Evolutionary conservation across 108 stramenopile species (phyloP).

Genomic region (Discostella pseudostelligera): DNA sequence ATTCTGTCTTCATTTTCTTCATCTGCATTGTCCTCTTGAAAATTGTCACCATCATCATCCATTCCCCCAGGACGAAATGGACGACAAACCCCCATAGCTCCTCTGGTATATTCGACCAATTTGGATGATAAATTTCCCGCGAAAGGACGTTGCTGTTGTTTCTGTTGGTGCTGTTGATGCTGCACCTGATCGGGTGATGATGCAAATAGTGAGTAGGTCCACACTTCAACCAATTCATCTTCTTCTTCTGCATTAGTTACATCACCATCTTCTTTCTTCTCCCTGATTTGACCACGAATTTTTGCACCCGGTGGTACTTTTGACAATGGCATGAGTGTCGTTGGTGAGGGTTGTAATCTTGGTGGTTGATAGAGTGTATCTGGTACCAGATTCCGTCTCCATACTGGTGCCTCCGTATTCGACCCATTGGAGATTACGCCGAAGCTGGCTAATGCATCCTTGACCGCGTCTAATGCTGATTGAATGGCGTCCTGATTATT

Average conservation of each 20-base stretch:
- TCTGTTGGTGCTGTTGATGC: background rate
- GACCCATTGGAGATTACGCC: conserved; percentile 17
- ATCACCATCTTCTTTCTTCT: background rate
- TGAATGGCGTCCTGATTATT: background rate
- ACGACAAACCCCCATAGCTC: conserved; percentile 53
- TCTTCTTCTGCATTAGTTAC: background rate
- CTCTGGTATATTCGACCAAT: conserved; percentile 76
- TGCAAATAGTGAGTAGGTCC: conserved; percentile 30
- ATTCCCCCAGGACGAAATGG: conserved; percentile 80
- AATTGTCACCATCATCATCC: conserved; percentile 37
- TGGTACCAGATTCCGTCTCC: conserved; percentile 15
- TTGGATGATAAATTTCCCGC: conserved; percentile 74
- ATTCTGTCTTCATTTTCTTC: background rate
- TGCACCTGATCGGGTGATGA: background rate
- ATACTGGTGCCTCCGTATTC: conserved; percentile 1
- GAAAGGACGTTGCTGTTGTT: conserved; percentile 44
- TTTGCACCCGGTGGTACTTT: conserved; percentile 36
- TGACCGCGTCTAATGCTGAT: conserved; percentile 18
- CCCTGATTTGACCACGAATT: background rate
- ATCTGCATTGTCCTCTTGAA: background rate
- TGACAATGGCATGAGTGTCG: conserved; percentile 36
- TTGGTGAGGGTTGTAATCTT: conserved; percentile 18
- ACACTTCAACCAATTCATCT: conserved; percentile 41
- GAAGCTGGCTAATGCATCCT: conserved; percentile 21
- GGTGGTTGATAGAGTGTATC: conserved; percentile 33